Evolutionary conservation across 495 filamentous ascomycete species (phyloP).

Genomic region (Penicillium flavigenum): DNA sequence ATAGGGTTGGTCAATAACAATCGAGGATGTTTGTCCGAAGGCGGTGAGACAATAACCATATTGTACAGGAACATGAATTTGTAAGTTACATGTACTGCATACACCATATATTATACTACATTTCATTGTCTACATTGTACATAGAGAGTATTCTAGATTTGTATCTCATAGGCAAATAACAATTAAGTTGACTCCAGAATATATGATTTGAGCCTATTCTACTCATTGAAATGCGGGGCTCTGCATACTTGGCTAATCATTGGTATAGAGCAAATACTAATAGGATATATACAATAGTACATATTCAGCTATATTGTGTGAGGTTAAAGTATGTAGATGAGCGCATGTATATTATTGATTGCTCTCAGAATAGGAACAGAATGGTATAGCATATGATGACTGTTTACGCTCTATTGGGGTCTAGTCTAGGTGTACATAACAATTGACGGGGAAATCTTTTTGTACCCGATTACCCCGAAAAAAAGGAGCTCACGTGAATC

Average conservation of each 20-base stretch:
- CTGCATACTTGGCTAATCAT: neutral
- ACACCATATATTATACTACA: conserved; percentile 8
- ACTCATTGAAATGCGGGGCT: neutral
- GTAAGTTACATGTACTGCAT: neutral
- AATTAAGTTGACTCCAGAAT: neutral
- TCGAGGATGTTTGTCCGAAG: conserved; percentile 18
- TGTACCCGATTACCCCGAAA: conserved; percentile 19
- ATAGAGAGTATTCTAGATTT: neutral
- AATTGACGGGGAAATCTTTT: neutral
- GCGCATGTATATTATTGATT: neutral
- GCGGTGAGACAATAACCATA: conserved; percentile 18
- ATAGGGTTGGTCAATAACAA: conserved; percentile 16
- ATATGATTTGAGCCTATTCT: neutral
- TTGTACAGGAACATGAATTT: neutral
- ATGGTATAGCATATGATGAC: neutral
- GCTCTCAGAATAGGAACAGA: neutral
- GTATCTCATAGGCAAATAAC: neutral
- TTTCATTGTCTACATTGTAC: neutral
- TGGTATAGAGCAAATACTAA: neutral
- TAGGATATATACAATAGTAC: neutral
- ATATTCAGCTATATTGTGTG: neutral
- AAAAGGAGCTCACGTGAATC: conserved; percentile 26
- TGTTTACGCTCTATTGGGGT: neutral
- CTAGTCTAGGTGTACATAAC: neutral
- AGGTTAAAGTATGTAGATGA: neutral